Evolutionary conservation across 2,329 filamentous ascomycete genomes (phyloP), one percentile per base, ranked within the genome.

Genomic region (Westerdykella aurantiaca): DNA sequence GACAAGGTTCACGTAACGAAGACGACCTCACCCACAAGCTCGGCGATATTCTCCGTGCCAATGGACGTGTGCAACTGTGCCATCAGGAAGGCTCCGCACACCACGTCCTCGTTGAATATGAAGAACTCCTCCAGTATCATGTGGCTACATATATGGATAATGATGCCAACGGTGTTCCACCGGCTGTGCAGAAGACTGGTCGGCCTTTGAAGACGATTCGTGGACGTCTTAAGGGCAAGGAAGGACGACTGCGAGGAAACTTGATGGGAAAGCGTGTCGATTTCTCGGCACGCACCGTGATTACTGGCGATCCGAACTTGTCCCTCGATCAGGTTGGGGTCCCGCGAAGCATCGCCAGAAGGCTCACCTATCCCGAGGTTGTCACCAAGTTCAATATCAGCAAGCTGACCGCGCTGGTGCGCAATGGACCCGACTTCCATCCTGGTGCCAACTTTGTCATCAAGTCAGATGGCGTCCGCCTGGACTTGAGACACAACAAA

Each of bases 121-220:
- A 95, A 68, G 82, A 85, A 51, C 74, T 98, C 25, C 75, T 99
- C 31, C 94, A 99, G 64, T 99, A 95, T 64, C 94, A 98, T 62
- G 90, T 98, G 47, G 94, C 94, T 35, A 98, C 94, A 1, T 95
- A 96, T 71, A 98, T 99, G 94, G 93, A 98, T 70, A 99, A 98
- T 60, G 91, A 98, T 66, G 96, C 97, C 69, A 93, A 94, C 51
- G 90, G 91, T 39, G 84, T 94, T 57, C 93, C 93, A 2, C 89
- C 93, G 57, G 91, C 93, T 2, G 76, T 97, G 62, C 94, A 98
- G 64, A 98, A 98, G 76, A 95, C 89, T 44, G 94, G 94, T 38
- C 83, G 94, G 62, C 90, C 94, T 1, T 86, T 98, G 55, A 98
- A 98, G 74, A 89, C 93, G 13, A 95, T 98, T 53, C 87, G 94